Percentiles rank a stretch among this genome's conserved stretches.
These are phyloP conservation scores for Aspergillus sp. DNA, from an alignment of 2,329 filamentous ascomycete genomes.

Conservation along the genomic window DNA sequence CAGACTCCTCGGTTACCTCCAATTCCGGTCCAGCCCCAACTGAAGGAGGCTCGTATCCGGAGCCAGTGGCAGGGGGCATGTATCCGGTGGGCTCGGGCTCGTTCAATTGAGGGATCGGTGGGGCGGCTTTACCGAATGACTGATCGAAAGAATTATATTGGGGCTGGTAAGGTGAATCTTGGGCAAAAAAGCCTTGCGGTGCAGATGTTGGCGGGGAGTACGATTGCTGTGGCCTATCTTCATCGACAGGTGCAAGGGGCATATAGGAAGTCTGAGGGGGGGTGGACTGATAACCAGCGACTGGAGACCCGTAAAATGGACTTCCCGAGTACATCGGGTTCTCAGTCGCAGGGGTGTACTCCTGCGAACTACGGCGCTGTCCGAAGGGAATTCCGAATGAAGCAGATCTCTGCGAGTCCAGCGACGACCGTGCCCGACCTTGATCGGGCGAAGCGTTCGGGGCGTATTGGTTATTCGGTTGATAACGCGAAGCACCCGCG, in stretches of 20 bases:
- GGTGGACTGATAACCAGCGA: conserved; percentile 36
- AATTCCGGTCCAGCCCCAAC: conserved; percentile 36
- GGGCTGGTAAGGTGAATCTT: conserved; percentile 31
- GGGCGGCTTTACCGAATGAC: conserved; percentile 20
- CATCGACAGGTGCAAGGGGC: conserved; percentile 42
- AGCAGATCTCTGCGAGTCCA: conserved; percentile 47
- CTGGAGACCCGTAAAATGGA: conserved; percentile 34
- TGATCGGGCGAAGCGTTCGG: conserved; percentile 55
- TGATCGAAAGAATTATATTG: conserved; percentile 23
- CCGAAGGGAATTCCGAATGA: conserved; percentile 35
- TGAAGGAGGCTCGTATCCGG: conserved; percentile 40
- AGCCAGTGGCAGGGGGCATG: conserved; percentile 28
- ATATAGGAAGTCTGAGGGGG: conserved; percentile 40
- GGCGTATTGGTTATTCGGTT: conserved; percentile 45
- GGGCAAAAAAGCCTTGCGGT: conserved; percentile 24
- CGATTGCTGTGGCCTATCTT: conserved; percentile 32
- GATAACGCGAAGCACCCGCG: conserved; percentile 43
- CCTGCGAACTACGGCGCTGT: conserved; percentile 39
- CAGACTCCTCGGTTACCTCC: conserved; percentile 53
- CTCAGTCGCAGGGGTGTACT: conserved; percentile 36
- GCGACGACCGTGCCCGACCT: conserved; percentile 49
- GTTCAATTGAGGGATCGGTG: conserved; percentile 22
- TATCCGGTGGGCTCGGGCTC: conserved; percentile 31
- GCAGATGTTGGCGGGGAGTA: conserved; percentile 18
- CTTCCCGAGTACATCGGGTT: conserved; percentile 32